These are phyloP conservation scores for Candolleomyces eurysporus DNA, from an alignment of 768 basidiomycete genomes.

Conservation along the genomic window DNA sequence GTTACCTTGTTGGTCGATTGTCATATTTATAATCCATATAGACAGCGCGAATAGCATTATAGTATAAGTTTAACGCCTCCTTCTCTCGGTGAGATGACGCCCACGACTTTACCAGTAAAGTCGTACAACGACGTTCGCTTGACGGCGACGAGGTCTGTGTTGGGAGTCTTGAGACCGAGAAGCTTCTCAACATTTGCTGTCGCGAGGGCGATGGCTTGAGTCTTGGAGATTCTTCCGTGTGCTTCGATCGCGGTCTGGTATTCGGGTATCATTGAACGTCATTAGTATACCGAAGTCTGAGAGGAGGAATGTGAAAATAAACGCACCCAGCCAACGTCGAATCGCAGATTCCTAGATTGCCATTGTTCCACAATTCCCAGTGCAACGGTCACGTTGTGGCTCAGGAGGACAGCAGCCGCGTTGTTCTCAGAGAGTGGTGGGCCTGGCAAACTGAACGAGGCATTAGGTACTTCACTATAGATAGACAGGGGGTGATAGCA, in stretches of 20 bases:
- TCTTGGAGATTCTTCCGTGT: slow-evolving; percentile 25
- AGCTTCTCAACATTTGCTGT: slow-evolving; percentile 43
- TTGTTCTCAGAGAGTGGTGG: slow-evolving; percentile 49
- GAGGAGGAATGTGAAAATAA: not conserved
- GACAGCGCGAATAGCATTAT: not conserved
- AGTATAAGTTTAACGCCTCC: slow-evolving; percentile 34
- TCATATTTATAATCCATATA: not conserved
- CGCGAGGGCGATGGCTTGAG: slow-evolving; percentile 35
- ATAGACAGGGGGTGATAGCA: not conserved
- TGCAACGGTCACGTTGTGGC: slow-evolving; percentile 67
- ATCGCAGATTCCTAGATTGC: slow-evolving; percentile 65
- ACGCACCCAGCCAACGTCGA: slow-evolving; percentile 76
- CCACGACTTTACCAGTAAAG: slow-evolving; percentile 39
- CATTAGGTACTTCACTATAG: not conserved
- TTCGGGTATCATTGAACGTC: not conserved
- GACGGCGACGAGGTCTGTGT: slow-evolving; percentile 39
- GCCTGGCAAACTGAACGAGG: slow-evolving; percentile 33
- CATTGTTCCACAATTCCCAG: slow-evolving; percentile 55
- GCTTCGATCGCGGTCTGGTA: slow-evolving; percentile 30
- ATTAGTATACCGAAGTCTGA: not conserved
- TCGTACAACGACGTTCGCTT: slow-evolving; percentile 34
- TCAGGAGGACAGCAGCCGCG: slow-evolving; percentile 52
- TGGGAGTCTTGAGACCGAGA: slow-evolving; percentile 31
- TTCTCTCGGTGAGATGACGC: slow-evolving; percentile 34
- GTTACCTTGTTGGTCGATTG: not conserved